Conservation (phyloP, 805 yeast genomes). For the Aciculoconidium aculeatum region DNA sequence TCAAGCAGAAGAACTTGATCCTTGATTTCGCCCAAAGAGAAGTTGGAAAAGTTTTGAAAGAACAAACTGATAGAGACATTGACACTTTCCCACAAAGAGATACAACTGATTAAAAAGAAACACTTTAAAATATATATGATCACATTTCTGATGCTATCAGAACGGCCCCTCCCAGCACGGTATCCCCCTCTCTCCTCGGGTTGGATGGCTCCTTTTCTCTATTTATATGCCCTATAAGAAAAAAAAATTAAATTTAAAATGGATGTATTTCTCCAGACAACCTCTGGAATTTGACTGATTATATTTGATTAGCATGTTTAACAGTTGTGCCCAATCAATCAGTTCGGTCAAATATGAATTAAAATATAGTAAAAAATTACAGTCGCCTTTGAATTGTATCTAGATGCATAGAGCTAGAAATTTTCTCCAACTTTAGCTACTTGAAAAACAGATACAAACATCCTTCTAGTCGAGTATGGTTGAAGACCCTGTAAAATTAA, state of each 20-base stretch:
- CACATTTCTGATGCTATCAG: constrained; percentile 1
- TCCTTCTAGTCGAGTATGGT: no score
- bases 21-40: constrained; percentile 30
- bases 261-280: no score
- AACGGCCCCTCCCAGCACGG: neutral
- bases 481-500: constrained; percentile 8
- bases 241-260: no score
- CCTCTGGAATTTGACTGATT: no score
- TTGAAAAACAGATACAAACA: constrained; percentile 27
- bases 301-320: no score
- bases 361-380: no score
- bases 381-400: constrained; percentile 13
- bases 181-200: constrained; percentile 1
- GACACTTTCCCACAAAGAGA: constrained; percentile 15
- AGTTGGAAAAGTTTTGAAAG: constrained; percentile 22
- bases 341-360: constrained; percentile 12
- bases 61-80: constrained; percentile 25
- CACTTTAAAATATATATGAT: neutral
- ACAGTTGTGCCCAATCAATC: constrained; percentile 11
- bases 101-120: neutral
- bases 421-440: constrained; percentile 9
- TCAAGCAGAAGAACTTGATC: constrained; percentile 39
- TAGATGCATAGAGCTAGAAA: constrained; percentile 22
- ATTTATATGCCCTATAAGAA: no score
- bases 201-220: neutral